phyloP scores from a whole-genome alignment of 306 rosid genomes.

The Glycine soja region DNA sequence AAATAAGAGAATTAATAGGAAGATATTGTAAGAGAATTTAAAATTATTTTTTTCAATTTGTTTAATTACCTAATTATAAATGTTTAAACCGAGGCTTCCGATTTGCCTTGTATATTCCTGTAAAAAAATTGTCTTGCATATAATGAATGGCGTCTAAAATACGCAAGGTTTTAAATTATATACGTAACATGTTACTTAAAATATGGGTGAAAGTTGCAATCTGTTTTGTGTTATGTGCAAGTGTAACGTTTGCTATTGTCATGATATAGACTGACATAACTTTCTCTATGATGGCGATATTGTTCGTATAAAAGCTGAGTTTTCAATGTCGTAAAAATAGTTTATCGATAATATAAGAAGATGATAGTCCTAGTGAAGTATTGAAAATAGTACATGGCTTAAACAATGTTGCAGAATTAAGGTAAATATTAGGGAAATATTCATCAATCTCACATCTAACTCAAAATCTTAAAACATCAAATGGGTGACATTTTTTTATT shows the following conservation, averaged over 20 bases:
- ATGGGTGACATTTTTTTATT: background rate
- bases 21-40: background rate
- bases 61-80: slow-evolving; percentile 7
- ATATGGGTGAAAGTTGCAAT: background rate
- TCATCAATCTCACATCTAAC: background rate
- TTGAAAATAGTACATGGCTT: background rate
- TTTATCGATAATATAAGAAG: background rate
- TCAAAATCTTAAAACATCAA: background rate
- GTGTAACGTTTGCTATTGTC: background rate
- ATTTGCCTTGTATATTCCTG: no score
- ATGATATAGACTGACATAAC: background rate
- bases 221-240: background rate
- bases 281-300: background rate
- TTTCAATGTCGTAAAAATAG: background rate
- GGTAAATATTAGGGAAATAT: background rate
- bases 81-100: background rate
- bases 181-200: slow-evolving; percentile 8
- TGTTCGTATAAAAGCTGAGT: background rate
- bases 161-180: slow-evolving; percentile 37
- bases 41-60: slow-evolving; percentile 25
- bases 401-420: background rate
- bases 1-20: background rate
- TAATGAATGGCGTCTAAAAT: slow-evolving; percentile 43
- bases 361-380: background rate
- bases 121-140: background rate